A percentile compares a stretch with the other conserved stretches of the same genome.
Evolutionary conservation across 331 rosid genomes (phyloP).

Genomic region (Pyracantha coccinea): DNA sequence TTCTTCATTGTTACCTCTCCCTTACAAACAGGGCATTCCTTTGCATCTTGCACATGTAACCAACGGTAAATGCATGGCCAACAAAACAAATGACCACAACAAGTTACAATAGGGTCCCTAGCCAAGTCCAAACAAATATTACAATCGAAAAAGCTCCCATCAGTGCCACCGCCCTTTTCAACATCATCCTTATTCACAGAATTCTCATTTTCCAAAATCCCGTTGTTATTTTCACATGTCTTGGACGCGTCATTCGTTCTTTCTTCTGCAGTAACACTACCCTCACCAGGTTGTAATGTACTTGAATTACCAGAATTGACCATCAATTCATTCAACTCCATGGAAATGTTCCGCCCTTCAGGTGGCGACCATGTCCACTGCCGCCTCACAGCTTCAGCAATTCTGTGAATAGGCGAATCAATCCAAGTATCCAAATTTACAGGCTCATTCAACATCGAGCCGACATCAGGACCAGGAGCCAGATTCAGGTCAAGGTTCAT

Average conservation of each 20-base stretch:
- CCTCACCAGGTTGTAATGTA: constrained; percentile 62
- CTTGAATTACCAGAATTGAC: constrained; percentile 43
- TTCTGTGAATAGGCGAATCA: constrained; percentile 40
- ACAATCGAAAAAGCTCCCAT: constrained; percentile 88
- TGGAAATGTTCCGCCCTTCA: constrained; percentile 35
- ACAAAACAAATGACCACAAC: constrained; percentile 90
- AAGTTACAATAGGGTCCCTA: constrained; percentile 81
- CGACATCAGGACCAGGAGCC: constrained; percentile 74
- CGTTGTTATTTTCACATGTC: constrained; percentile 59
- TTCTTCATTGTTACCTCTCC: constrained; percentile 66
- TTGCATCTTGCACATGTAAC: constrained; percentile 69
- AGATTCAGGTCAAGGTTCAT: constrained; percentile 98
- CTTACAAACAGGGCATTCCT: constrained; percentile 89
- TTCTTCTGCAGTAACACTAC: constrained; percentile 61
- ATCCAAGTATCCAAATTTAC: constrained; percentile 55
- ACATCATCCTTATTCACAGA: constrained; percentile 52
- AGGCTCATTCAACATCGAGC: constrained; percentile 27
- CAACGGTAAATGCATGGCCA: constrained; percentile 88
- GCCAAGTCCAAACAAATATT: constrained; percentile 77
- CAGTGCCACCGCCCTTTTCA: constrained; percentile 51
- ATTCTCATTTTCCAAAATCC: constrained; percentile 37
- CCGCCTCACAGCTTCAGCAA: constrained; percentile 50
- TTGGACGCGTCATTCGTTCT: constrained; percentile 43
- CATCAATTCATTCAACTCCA: constrained; percentile 60
- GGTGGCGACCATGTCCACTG: constrained; percentile 62